Evolutionary conservation across 257 asterid species (phyloP).

Genomic region (Phtheirospermum japonicum): DNA sequence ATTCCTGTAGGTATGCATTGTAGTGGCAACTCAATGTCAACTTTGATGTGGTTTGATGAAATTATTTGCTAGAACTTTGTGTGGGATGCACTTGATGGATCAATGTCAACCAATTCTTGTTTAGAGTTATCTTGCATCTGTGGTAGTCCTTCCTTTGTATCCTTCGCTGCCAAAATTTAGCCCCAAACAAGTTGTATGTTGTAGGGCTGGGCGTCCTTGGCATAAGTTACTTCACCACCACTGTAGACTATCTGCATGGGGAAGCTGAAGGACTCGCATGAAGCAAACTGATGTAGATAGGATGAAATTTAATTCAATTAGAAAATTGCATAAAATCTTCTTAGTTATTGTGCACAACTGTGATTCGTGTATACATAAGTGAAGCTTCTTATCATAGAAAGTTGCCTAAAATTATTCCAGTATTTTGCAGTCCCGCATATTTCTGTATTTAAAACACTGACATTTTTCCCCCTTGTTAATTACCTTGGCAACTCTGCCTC

Average conservation of each 20-base stretch:
- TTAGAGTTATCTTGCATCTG: slow-evolving; percentile 15
- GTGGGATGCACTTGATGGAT: slow-evolving; percentile 8
- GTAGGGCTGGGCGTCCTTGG: not conserved
- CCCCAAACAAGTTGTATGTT: not conserved
- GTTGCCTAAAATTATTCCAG: not conserved
- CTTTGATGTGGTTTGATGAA: slow-evolving; percentile 9
- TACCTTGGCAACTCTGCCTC: not conserved
- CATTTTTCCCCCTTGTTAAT: not conserved
- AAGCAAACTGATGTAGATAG: not conserved
- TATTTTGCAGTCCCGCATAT: not conserved
- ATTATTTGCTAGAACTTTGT: slow-evolving; percentile 11
- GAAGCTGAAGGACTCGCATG: not conserved
- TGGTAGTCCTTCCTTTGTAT: not conserved
- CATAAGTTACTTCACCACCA: not conserved
- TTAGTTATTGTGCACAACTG: not conserved
- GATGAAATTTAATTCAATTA: not conserved
- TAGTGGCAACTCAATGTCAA: slow-evolving; percentile 4
- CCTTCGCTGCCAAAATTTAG: not conserved
- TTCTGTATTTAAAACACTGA: not conserved
- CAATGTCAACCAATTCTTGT: slow-evolving; percentile 13
- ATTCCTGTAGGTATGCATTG: slow-evolving; percentile 81
- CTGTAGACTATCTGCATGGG: not conserved
- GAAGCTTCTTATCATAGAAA: not conserved
- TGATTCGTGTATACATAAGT: not conserved
- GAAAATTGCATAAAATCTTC: not conserved